Evolutionary conservation across 148 eudicot genomes (phyloP).

Genomic region (Chenopodium suecicum): DNA sequence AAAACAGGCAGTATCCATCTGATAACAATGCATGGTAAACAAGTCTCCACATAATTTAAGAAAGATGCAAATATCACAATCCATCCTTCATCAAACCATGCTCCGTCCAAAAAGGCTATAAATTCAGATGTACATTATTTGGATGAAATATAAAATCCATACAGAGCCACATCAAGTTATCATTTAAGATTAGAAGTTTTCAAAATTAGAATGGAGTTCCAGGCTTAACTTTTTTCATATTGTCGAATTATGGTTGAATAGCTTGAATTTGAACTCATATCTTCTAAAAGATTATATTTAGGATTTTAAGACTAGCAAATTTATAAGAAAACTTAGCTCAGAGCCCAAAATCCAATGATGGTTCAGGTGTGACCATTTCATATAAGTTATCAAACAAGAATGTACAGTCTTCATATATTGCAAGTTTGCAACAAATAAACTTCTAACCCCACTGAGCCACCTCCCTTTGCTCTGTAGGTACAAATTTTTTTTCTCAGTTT

Average conservation of each 20-base stretch:
- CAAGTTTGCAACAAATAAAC: no score
- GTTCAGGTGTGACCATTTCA: no score
- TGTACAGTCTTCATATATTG: no score
- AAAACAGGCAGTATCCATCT: neutral
- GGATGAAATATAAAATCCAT: neutral
- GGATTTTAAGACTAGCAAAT: neutral
- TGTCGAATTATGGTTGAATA: neutral
- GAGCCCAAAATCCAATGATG: neutral
- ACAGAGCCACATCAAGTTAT: neutral
- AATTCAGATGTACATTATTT: neutral
- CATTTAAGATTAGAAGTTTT: neutral
- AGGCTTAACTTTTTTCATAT: neutral
- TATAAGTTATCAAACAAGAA: neutral
- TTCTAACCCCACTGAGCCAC: no score
- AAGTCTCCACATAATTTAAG: neutral
- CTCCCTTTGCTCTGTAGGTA: no score
- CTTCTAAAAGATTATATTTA: no score
- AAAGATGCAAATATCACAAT: neutral
- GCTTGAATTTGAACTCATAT: neutral
- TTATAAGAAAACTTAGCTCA: neutral
- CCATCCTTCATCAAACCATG: slow-evolving; percentile 3
- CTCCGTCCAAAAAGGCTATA: neutral
- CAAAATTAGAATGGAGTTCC: neutral
- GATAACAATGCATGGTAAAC: neutral
- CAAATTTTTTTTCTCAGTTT: no score